Conservation (phyloP, 768 basidiomycete genomes). For the Lyophyllum decastes region DNA sequence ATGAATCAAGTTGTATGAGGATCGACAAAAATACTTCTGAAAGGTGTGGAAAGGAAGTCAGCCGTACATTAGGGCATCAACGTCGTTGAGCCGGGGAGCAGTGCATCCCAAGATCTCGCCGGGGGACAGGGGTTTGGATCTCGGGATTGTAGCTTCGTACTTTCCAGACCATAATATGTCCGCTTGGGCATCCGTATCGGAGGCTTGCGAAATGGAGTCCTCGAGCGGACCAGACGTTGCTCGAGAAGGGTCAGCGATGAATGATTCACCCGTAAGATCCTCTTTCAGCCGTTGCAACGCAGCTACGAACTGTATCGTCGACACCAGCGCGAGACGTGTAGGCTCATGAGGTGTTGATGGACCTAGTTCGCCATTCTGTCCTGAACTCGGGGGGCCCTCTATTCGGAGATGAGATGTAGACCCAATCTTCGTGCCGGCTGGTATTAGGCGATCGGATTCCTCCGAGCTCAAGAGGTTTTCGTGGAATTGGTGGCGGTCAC, state of each 20-base stretch:
- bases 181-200: background rate
- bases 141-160: constrained; percentile 79
- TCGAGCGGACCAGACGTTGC: constrained; percentile 11
- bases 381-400: constrained; percentile 37
- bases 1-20: constrained; percentile 8
- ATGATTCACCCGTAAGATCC: constrained; percentile 55
- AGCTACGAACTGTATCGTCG: constrained; percentile 97
- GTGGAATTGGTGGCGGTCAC: constrained; percentile 65
- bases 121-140: constrained; percentile 90
- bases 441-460: constrained; percentile 41
- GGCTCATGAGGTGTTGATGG: constrained; percentile 24
- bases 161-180: constrained; percentile 51
- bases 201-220: constrained; percentile 1
- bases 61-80: constrained; percentile 90
- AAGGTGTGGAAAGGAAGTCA: constrained; percentile 24
- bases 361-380: constrained; percentile 12
- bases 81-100: constrained; percentile 73
- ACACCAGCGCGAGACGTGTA: constrained; percentile 88
- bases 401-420: constrained; percentile 64
- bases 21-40: background rate
- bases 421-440: constrained; percentile 46
- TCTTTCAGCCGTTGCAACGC: constrained; percentile 87
- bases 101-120: constrained; percentile 98
- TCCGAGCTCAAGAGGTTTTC: constrained; percentile 63
- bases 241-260: constrained; percentile 16